Base-by-base conservation (phyloP, 2,329 filamentous ascomycete species). In the Hansfordia pulvinata region DNA sequence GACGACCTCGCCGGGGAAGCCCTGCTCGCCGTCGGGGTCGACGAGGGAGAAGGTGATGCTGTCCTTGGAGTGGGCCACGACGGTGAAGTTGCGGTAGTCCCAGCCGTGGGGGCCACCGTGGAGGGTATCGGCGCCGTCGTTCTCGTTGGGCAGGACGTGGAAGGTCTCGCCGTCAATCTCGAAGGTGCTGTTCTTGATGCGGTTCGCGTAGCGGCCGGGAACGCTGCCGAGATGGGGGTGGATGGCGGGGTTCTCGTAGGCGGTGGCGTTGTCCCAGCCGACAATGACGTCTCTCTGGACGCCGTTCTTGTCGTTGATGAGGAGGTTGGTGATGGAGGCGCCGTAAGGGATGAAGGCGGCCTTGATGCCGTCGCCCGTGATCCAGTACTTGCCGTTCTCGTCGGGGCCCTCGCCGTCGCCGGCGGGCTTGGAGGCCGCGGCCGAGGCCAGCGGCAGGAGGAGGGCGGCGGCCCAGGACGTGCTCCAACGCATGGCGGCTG, bases 41-140 rank as follows among this genome's bases (percentile, higher is more conserved):
- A 76, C 65, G 23, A 88, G 62, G 31, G 69, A 72, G 50, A 86
- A 88, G 21, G 78, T 84, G 48, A 88, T 79, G 45, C 68, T 77
- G 46, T 61, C 60, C 24, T 58, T 50, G 8, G 69, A 74, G 52
- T 83, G 65, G 3, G 76, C 58, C n/a, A 75, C 68, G 13, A 86
- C 72, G 16, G 75, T 81, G 50, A 80, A 88, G 54, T 85, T 82
- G 36, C 77, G 65, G 54, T 65, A 82, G 47, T 85, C 79, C 76
- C 80, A 84, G 23, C 77, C 77, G 39, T 80, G 60, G 1, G 68
- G 61, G 6, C 76, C 76, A 26, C 77, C 76, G 46, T 83, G 78
- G 20, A 83, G 58, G 5, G 74, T 79, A 52, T 81, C 56, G 10
- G 65, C 52, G 6, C 72, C 72, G 0, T 62, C 39, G 40, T 76